phyloP scores from a whole-genome alignment of 257 asterid genomes.

The Petunia axillaris region DNA sequence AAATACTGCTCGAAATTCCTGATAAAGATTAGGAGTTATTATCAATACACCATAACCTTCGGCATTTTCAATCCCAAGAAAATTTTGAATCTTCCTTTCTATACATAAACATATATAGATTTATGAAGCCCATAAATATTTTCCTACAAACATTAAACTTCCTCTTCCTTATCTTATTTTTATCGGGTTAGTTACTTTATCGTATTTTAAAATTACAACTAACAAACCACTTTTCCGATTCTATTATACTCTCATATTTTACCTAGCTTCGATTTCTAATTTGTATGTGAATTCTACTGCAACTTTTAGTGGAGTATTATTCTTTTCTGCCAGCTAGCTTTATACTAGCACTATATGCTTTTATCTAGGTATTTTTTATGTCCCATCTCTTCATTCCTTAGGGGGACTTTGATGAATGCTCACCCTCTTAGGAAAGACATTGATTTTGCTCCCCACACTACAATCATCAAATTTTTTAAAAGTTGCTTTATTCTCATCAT shows the following conservation, averaged over 20 bases:
- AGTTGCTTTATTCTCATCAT: background rate
- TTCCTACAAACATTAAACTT: too few species aligned
- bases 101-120: too few species aligned
- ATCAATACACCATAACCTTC: too few species aligned
- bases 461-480: background rate
- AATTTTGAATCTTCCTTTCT: too few species aligned
- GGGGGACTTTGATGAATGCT: background rate
- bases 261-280: background rate
- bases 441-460: slow-evolving; percentile 35
- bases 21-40: too few species aligned
- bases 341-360: background rate
- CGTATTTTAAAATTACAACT: too few species aligned
- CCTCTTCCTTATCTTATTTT: too few species aligned
- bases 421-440: slow-evolving; percentile 22
- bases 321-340: too few species aligned
- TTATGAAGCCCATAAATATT: too few species aligned
- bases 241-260: background rate
- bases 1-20: too few species aligned
- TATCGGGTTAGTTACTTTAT: background rate
- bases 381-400: background rate
- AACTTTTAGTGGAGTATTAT: background rate
- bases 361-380: background rate
- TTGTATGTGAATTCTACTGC: background rate
- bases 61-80: too few species aligned
- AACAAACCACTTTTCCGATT: background rate